Evolutionary conservation across 257 asterid species (phyloP).

Genomic region (Ligustrum vulgare): DNA sequence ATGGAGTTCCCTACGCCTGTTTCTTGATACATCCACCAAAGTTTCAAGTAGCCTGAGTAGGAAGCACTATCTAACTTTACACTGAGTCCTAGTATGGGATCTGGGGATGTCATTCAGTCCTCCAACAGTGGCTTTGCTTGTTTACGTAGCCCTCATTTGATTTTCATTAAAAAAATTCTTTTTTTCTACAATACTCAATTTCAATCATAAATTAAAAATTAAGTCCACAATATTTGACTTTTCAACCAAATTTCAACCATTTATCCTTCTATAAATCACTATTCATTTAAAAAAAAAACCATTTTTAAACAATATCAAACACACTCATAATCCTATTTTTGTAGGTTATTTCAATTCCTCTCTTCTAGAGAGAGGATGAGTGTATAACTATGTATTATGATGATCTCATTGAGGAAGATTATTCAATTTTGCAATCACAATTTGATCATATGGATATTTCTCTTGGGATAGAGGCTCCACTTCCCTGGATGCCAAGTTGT

Average conservation of each 20-base stretch:
- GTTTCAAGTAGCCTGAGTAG: slow-evolving; percentile 46
- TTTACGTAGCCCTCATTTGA: too few species aligned
- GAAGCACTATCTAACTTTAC: slow-evolving; percentile 38
- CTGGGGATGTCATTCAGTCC: slow-evolving; percentile 26
- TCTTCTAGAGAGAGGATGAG: slow-evolving; percentile 52
- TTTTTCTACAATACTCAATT: too few species aligned
- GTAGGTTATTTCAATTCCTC: slow-evolving; percentile 42
- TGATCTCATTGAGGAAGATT: slow-evolving; percentile 47
- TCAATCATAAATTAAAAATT: too few species aligned
- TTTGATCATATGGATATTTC: slow-evolving; percentile 77
- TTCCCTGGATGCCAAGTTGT: slow-evolving; percentile 62
- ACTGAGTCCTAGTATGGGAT: slow-evolving; percentile 32
- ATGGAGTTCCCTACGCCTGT: slow-evolving; percentile 73
- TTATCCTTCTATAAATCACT: too few species aligned
- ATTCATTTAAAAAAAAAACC: too few species aligned
- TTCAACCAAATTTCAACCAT: too few species aligned
- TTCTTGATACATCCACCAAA: slow-evolving; percentile 38
- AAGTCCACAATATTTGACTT: too few species aligned
- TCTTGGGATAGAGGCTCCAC: slow-evolving; percentile 70
- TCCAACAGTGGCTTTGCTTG: slow-evolving; percentile 31
- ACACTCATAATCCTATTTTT: slow-evolving; percentile 28
- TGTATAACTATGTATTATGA: slow-evolving; percentile 49
- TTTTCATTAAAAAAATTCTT: too few species aligned
- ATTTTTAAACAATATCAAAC: too few species aligned
- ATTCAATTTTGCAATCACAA: slow-evolving; percentile 49